Evolutionary conservation across 108 stramenopile genomes (phyloP), one percentile per base, ranked within the genome.

Genomic region (Chaetoceros muelleri): DNA sequence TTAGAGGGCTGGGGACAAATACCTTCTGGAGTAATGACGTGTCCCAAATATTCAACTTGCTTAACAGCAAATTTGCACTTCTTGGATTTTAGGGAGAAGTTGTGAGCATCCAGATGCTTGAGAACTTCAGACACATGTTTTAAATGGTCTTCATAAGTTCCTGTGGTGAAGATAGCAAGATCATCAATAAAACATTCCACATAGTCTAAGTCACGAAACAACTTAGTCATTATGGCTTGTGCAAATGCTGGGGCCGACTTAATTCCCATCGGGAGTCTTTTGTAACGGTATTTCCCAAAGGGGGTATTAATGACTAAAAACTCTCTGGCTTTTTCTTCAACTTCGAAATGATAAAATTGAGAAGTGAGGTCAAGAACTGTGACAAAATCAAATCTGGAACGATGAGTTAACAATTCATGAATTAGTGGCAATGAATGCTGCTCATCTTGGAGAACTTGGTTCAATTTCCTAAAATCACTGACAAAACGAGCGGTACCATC

Each of bases 1-100:
- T 79, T 79, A 50, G 74, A 72, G 2, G 49, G 28, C 63, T 48
- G 61, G 0, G 72, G 76, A 23, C 55, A 49, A 2, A 72, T 24
- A 1, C 68, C 71, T 7, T 52, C 27, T n/a, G n/a, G n/a, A n/a
- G n/a, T n/a, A n/a, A n/a, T n/a, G n/a, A n/a, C n/a, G n/a, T n/a
- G n/a, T n/a, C n/a, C n/a, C n/a, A n/a, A n/a, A n/a, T n/a, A n/a
- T n/a, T n/a, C n/a, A n/a, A n/a, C n/a, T n/a, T n/a, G 28, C 61
- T 62, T 48, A 62, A 62, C 21, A 57, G 48, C 13, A 60, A 60
- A n/a, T 52, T 56, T 8, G n/a, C n/a, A n/a, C n/a, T n/a, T n/a
- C n/a, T n/a, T n/a, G n/a, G n/a, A n/a, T n/a, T n/a, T n/a, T n/a
- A 53, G 13, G 1, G 28, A 40, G 17, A 66, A 60, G n/a, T 31